Conservation (phyloP, 2,329 filamentous ascomycete species). For the Madurella mycetomatis region DNA sequence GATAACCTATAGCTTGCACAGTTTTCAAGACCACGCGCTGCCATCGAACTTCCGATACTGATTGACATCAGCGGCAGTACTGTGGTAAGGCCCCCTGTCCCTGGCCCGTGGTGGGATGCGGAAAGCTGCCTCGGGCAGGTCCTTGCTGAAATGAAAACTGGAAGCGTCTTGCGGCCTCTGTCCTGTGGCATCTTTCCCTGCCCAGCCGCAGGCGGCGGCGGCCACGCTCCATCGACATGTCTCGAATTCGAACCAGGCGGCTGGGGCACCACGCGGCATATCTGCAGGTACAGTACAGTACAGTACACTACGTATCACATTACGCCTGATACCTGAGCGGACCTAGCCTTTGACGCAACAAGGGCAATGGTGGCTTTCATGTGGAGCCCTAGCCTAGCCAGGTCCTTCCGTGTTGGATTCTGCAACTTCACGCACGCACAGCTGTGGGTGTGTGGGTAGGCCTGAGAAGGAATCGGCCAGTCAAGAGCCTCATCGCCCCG, state of each 20-base stretch:
- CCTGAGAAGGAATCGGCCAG: conserved; percentile 2
- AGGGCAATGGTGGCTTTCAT: not conserved
- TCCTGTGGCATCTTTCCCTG: too few species aligned
- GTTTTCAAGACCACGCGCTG: too few species aligned
- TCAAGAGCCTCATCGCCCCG: not conserved
- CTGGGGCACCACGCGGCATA: too few species aligned
- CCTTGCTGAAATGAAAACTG: too few species aligned
- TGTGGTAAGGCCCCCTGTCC: conserved; percentile 5
- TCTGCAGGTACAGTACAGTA: too few species aligned
- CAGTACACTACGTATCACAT: too few species aligned
- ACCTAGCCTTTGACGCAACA: conserved; percentile 10
- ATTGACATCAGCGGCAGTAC: conserved; percentile 5
- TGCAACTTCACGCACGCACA: not conserved
- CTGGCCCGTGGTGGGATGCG: conserved; percentile 1
- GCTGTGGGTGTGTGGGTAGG: not conserved
- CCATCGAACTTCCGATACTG: not conserved
- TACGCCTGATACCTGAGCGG: conserved; percentile 9
- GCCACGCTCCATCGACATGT: not conserved
- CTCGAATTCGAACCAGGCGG: not conserved
- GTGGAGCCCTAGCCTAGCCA: conserved; percentile 1
- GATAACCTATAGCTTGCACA: too few species aligned
- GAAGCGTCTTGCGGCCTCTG: too few species aligned
- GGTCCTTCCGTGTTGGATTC: not conserved
- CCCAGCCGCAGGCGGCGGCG: too few species aligned
- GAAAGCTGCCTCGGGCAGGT: not conserved